These are phyloP conservation scores for Stephanodiscus minutulus DNA, from an alignment of 108 stramenopile genomes.

Conservation along the genomic window DNA sequence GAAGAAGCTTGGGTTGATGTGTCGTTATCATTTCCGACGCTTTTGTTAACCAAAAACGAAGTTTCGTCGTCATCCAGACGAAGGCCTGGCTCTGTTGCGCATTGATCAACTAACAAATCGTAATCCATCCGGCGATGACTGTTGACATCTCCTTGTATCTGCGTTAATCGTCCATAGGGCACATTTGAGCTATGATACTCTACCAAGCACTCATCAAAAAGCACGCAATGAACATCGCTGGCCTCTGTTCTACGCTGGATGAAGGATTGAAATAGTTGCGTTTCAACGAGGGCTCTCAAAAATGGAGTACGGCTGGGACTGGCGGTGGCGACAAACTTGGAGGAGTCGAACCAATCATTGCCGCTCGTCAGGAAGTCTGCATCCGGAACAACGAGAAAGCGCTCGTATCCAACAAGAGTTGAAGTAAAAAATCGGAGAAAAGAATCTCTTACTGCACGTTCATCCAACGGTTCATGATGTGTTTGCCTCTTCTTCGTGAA, in stretches of 20 bases:
- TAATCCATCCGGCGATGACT: constrained; percentile 52
- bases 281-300: constrained; percentile 62
- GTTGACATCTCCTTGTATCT: constrained; percentile 20
- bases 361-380: constrained; percentile 80
- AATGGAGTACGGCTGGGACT: constrained; percentile 59
- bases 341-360: constrained; percentile 87
- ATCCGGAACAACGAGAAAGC: constrained; percentile 84
- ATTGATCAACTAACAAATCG: constrained; percentile 81
- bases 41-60: constrained; percentile 37
- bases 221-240: constrained; percentile 81
- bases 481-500: constrained; percentile 26
- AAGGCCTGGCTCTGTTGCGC: constrained; percentile 56
- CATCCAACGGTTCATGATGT: constrained; percentile 67
- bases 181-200: constrained; percentile 75
- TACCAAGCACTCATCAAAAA: constrained; percentile 84
- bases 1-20: constrained; percentile 39
- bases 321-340: constrained; percentile 70
- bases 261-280: constrained; percentile 87
- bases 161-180: constrained; percentile 72
- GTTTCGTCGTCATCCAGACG: constrained; percentile 32
- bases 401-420: constrained; percentile 80
- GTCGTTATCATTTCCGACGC: constrained; percentile 47
- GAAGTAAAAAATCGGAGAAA: constrained; percentile 85
- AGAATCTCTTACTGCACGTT: constrained; percentile 81
- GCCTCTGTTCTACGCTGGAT: constrained; percentile 87